Evolutionary conservation across 495 filamentous ascomycete species (phyloP).

Genomic region (Platismatia glauca): DNA sequence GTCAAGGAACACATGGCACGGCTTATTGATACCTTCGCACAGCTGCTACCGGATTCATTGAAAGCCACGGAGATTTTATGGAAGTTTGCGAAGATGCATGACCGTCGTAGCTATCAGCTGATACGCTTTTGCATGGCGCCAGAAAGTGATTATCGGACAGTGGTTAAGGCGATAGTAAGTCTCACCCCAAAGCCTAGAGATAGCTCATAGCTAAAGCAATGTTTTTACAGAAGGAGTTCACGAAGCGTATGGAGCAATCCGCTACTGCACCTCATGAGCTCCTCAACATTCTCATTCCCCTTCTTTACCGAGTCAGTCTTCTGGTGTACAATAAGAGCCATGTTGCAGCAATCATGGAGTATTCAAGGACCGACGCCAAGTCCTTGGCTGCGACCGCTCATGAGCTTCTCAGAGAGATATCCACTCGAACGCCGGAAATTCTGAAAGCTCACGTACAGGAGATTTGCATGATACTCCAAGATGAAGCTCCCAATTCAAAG

Average conservation of each 20-base stretch:
- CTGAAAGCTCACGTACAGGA: conserved; percentile 88
- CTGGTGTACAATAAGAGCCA: conserved; percentile 92
- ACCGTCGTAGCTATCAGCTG: conserved; percentile 83
- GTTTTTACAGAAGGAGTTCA: conserved; percentile 57
- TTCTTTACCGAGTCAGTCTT: conserved; percentile 74
- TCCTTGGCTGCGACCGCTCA: conserved; percentile 70
- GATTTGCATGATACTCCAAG: conserved; percentile 75
- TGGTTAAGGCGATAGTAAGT: conserved; percentile 64
- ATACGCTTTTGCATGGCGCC: conserved; percentile 74
- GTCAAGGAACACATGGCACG: conserved; percentile 58
- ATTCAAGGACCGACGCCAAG: conserved; percentile 71
- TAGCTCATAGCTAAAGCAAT: background rate
- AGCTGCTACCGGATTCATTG: conserved; percentile 63
- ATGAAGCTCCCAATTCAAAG: conserved; percentile 63
- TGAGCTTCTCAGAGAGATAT: conserved; percentile 88
- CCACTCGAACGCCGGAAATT: conserved; percentile 73
- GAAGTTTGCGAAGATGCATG: conserved; percentile 86
- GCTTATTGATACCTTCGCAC: conserved; percentile 58
- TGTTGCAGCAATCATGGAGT: conserved; percentile 79
- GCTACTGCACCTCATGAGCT: conserved; percentile 46
- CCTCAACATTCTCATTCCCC: conserved; percentile 69
- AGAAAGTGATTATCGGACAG: conserved; percentile 86
- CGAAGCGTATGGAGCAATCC: conserved; percentile 66
- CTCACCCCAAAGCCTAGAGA: background rate
- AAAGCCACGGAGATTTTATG: conserved; percentile 63